Percentiles rank a stretch among this genome's conserved stretches.
Conservation (phyloP, 805 yeast species). For the Blastobotrys peoriensis region DNA sequence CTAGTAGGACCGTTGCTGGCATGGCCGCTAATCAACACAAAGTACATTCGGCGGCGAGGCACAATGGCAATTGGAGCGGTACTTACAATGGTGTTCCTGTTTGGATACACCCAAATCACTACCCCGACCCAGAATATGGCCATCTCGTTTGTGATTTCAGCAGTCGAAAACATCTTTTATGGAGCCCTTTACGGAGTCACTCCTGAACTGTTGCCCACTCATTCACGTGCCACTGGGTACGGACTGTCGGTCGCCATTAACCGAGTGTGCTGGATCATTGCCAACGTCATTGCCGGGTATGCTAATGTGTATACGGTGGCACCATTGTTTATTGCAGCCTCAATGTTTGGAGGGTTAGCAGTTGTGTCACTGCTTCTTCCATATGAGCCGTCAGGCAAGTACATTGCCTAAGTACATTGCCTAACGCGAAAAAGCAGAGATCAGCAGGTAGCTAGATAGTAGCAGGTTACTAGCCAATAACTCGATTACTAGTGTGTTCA, state of each 20-base stretch:
- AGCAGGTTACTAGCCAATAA: no score
- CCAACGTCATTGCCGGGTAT: constrained; percentile 43
- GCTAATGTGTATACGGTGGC: constrained; percentile 44
- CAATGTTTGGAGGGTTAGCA: constrained; percentile 40
- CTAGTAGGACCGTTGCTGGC: constrained; percentile 52
- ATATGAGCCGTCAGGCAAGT: constrained; percentile 35
- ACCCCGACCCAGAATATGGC: constrained; percentile 49
- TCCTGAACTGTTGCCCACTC: constrained; percentile 40
- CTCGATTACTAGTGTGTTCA: no score
- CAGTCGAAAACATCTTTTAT: constrained; percentile 26
- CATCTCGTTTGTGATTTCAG: constrained; percentile 31
- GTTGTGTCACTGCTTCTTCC: constrained; percentile 43
- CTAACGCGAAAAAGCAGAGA: no score
- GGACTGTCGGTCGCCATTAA: constrained; percentile 44
- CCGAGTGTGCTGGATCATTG: constrained; percentile 41
- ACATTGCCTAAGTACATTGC: background rate
- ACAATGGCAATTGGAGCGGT: constrained; percentile 48
- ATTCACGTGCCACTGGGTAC: constrained; percentile 39
- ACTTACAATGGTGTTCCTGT: constrained; percentile 50
- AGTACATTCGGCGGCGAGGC: constrained; percentile 48
- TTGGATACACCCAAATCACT: constrained; percentile 58
- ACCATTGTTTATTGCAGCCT: constrained; percentile 44
- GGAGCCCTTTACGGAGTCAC: constrained; percentile 46
- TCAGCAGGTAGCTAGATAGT: no score
- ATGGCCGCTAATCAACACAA: constrained; percentile 19